A percentile compares a stretch with the other conserved stretches of the same genome.
Conservation (phyloP, 805 yeast genomes). For the Lachancea fermentati region DNA sequence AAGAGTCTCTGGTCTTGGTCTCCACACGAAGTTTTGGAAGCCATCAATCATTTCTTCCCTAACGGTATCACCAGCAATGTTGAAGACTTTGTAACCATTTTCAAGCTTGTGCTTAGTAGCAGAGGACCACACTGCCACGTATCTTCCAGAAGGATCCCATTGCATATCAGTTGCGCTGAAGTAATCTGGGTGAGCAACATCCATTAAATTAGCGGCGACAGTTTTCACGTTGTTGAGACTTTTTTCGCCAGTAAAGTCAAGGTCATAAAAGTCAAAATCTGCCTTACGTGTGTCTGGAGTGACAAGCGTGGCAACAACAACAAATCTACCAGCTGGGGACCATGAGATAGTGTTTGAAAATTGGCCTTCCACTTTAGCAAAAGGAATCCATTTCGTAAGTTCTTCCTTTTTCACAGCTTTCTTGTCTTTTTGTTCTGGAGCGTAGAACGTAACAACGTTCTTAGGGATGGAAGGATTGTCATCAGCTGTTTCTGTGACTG, state of each 20-base stretch:
- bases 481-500: constrained; percentile 46
- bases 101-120: constrained; percentile 77
- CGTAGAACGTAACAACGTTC: constrained; percentile 73
- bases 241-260: constrained; percentile 71
- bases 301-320: constrained; percentile 45
- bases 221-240: constrained; percentile 34
- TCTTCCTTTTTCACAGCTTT: constrained; percentile 35
- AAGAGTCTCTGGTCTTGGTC: constrained; percentile 88
- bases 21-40: constrained; percentile 89
- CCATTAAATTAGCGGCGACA: constrained; percentile 52
- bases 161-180: constrained; percentile 74
- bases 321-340: constrained; percentile 93
- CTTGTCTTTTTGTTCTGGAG: constrained; percentile 61
- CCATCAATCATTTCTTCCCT: constrained; percentile 75
- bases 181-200: constrained; percentile 57
- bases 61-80: constrained; percentile 70
- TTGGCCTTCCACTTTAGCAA: constrained; percentile 55
- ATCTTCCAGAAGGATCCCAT: constrained; percentile 98
- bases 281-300: constrained; percentile 45
- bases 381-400: constrained; percentile 52
- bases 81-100: constrained; percentile 86
- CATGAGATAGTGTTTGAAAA: constrained; percentile 70
- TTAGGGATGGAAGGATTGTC: constrained; percentile 59
- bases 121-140: constrained; percentile 82
- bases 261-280: constrained; percentile 79